phyloP scores from a whole-genome alignment of 768 basidiomycete species.

The Rickenella mellea region DNA sequence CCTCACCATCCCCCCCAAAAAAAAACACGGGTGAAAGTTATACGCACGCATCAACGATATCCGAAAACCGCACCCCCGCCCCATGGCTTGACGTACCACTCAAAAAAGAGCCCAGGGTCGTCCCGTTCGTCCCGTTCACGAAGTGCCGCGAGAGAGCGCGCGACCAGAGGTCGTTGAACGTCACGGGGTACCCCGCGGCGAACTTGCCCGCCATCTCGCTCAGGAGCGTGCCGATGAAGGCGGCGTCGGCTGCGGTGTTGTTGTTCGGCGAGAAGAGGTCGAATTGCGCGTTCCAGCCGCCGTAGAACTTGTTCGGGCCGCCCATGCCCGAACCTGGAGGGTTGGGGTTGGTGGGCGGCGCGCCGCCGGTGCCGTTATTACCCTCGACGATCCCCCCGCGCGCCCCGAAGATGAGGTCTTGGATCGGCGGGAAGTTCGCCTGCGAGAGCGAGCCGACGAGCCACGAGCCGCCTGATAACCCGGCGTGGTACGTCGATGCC shows the following conservation, averaged over 20 bases:
- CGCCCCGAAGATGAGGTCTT: constrained; percentile 27
- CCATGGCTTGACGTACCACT: constrained; percentile 21
- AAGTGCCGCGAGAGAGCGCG: constrained; percentile 27
- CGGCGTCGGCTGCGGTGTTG: constrained; percentile 7
- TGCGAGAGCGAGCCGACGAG: constrained; percentile 29
- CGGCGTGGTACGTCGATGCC: constrained; percentile 40
- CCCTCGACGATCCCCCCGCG: no score
- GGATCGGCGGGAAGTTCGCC: constrained; percentile 29
- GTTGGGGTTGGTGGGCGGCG: no score
- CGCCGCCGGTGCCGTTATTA: no score
- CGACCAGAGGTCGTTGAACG: constrained; percentile 19
- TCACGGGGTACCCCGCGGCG: constrained; percentile 19
- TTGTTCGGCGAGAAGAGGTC: constrained; percentile 13
- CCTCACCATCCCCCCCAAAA: no score
- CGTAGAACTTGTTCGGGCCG: no score
- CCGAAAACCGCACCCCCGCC: constrained; percentile 24
- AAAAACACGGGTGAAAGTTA: background rate
- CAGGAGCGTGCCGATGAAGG: constrained; percentile 12
- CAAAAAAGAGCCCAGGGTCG: constrained; percentile 22
- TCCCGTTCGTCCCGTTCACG: constrained; percentile 23
- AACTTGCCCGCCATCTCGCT: constrained; percentile 22
- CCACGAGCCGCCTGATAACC: constrained; percentile 38
- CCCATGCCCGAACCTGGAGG: background rate
- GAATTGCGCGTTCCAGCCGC: constrained; percentile 23
- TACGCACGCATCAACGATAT: constrained; percentile 23